Evolutionary conservation across 805 yeast species (phyloP).

Genomic region (Metschnikowia lunata): DNA sequence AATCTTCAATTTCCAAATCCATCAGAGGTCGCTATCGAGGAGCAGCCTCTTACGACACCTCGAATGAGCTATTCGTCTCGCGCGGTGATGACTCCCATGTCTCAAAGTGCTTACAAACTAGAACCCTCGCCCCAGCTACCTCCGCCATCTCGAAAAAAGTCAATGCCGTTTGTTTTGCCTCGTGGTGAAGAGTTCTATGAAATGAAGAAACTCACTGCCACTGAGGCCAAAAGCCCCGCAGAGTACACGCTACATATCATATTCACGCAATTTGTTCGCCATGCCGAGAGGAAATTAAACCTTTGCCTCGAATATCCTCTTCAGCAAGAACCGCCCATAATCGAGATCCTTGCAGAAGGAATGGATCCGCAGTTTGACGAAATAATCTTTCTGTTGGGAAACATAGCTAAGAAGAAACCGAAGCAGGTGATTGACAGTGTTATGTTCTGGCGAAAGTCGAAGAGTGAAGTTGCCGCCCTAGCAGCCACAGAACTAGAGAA

Average conservation of each 20-base stretch:
- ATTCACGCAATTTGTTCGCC: constrained; percentile 92
- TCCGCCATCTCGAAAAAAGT: constrained; percentile 27
- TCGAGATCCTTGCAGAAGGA: constrained; percentile 74
- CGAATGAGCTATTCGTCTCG: constrained; percentile 3
- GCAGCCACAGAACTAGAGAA: constrained; percentile 41
- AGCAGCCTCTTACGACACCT: constrained; percentile 7
- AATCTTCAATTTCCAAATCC: constrained; percentile 12
- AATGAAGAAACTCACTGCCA: constrained; percentile 35
- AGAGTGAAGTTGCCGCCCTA: constrained; percentile 71
- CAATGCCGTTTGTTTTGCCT: constrained; percentile 26
- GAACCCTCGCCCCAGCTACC: constrained; percentile 38
- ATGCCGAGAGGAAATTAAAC: constrained; percentile 83
- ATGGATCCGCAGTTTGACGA: constrained; percentile 83
- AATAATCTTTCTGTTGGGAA: constrained; percentile 80
- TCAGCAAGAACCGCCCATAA: constrained; percentile 69
- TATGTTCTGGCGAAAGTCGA: constrained; percentile 96
- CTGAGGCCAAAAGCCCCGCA: constrained; percentile 67
- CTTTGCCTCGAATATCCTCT: constrained; percentile 63
- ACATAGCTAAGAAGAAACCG: constrained; percentile 84
- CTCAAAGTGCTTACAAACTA: constrained; percentile 6
- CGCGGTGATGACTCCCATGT: constrained; percentile 5
- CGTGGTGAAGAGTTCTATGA: constrained; percentile 32
- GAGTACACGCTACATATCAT: constrained; percentile 92
- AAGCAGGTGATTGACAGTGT: constrained; percentile 96
- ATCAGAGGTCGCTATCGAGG: constrained; percentile 14